Percentiles rank a stretch among this genome's conserved stretches.
Evolutionary conservation across 768 basidiomycete genomes (phyloP).

Genomic region (Epithele typhae): DNA sequence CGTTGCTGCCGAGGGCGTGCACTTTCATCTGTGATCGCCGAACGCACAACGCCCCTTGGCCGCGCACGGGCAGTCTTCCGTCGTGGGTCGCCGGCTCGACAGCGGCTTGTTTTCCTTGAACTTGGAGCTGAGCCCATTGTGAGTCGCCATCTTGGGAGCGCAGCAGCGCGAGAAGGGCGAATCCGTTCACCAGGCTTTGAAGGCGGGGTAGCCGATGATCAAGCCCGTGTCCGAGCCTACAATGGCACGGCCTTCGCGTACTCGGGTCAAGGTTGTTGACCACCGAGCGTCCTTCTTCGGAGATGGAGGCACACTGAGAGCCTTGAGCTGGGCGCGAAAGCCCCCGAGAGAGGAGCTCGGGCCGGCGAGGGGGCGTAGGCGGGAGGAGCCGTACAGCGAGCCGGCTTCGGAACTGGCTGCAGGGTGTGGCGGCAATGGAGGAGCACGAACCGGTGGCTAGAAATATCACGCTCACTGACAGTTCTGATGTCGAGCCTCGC

Average conservation of each 20-base stretch:
- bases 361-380: neutral
- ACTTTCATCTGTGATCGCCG: no score
- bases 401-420: slow-evolving; percentile 13
- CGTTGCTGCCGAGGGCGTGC: no score
- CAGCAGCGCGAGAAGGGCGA: slow-evolving; percentile 14
- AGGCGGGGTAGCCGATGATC: neutral
- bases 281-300: slow-evolving; percentile 7
- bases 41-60: slow-evolving; percentile 38
- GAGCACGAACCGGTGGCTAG: slow-evolving; percentile 47
- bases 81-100: no score
- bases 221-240: slow-evolving; percentile 2
- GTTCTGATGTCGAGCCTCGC: slow-evolving; percentile 7
- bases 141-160: slow-evolving; percentile 12
- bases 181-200: slow-evolving; percentile 5
- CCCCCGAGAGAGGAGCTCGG: slow-evolving; percentile 11
- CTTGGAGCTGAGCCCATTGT: no score
- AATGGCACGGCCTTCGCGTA: neutral
- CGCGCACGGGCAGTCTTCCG: slow-evolving; percentile 37
- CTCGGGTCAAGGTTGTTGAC: slow-evolving; percentile 13
- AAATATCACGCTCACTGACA: slow-evolving; percentile 31
- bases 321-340: slow-evolving; percentile 15
- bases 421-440: slow-evolving; percentile 22
- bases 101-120: no score
- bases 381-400: slow-evolving; percentile 6
- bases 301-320: slow-evolving; percentile 3